Conservation (phyloP, 2,329 filamentous ascomycete genomes). For the Sporothrix globosa region DNA sequence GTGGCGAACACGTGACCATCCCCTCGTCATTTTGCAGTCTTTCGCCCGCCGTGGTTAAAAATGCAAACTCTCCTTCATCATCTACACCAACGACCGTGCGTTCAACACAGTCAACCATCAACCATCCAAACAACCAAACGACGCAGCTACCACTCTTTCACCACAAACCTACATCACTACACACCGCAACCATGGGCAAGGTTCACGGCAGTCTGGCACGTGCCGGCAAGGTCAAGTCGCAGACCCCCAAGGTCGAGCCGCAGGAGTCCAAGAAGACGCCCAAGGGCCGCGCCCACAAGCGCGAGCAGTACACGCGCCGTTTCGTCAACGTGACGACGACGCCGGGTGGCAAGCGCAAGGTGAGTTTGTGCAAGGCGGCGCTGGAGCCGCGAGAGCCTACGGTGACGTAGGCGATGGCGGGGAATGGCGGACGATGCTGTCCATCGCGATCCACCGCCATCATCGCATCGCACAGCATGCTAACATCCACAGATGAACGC, state of each 20-base stretch:
- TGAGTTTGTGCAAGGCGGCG: constrained; percentile 45
- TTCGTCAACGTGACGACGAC: constrained; percentile 96
- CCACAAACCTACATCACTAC: background rate
- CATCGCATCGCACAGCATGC: background rate
- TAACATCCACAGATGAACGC: constrained; percentile 35
- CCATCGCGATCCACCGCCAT: too few species aligned
- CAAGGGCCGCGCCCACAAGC: constrained; percentile 98
- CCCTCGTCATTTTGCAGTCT: background rate
- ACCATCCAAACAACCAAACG: background rate
- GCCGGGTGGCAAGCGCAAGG: constrained; percentile 95
- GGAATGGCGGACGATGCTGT: background rate
- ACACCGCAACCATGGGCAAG: constrained; percentile 35
- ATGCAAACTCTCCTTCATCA: background rate
- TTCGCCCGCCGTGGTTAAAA: background rate
- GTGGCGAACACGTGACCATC: constrained; percentile 24
- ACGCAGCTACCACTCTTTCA: background rate
- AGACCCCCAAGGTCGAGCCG: constrained; percentile 86
- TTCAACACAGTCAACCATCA: background rate
- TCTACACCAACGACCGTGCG: background rate
- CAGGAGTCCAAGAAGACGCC: constrained; percentile 97
- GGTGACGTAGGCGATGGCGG: background rate
- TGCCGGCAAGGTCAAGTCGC: constrained; percentile 92
- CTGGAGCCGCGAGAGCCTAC: background rate
- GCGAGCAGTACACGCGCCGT: constrained; percentile 91
- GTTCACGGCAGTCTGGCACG: constrained; percentile 38